A percentile compares a stretch with the other conserved stretches of the same genome.
Evolutionary conservation across 768 basidiomycete species (phyloP).

Genomic region (Neoboletus brunneissimus): DNA sequence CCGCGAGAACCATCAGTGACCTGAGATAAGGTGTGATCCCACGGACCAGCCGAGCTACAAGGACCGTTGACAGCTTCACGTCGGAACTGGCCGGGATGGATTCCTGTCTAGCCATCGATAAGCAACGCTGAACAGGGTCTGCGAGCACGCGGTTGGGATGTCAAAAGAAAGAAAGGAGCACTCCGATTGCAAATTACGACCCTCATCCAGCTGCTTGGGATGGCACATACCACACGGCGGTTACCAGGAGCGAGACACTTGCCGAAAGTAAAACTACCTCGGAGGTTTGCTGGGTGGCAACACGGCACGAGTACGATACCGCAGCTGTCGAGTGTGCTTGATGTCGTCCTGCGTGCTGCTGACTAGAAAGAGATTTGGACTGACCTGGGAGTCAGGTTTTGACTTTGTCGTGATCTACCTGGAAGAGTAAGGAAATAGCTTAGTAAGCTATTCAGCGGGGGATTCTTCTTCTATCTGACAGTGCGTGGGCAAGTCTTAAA

Average conservation of each 20-base stretch:
- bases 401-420: no score
- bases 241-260: slow-evolving; percentile 10
- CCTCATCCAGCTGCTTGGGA: slow-evolving; percentile 19
- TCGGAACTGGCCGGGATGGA: no score
- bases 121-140: no score
- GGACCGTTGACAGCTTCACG: no score
- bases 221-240: slow-evolving; percentile 16
- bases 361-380: neutral
- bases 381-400: neutral
- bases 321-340: slow-evolving; percentile 23
- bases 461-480: no score
- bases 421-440: no score
- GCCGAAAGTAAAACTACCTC: neutral
- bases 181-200: slow-evolving; percentile 32
- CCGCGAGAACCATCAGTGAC: no score
- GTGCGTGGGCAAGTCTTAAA: no score
- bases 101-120: no score
- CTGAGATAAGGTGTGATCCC: no score
- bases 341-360: slow-evolving; percentile 21
- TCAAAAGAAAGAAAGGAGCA: neutral
- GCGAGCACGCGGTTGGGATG: neutral
- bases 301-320: slow-evolving; percentile 12
- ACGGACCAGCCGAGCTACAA: no score
- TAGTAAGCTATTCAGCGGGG: no score
- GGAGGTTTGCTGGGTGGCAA: slow-evolving; percentile 11